These are phyloP conservation scores for Chytriomyces hyalinus DNA, from an alignment of 192 early-diverging fungal genomes.

Conservation along the genomic window DNA sequence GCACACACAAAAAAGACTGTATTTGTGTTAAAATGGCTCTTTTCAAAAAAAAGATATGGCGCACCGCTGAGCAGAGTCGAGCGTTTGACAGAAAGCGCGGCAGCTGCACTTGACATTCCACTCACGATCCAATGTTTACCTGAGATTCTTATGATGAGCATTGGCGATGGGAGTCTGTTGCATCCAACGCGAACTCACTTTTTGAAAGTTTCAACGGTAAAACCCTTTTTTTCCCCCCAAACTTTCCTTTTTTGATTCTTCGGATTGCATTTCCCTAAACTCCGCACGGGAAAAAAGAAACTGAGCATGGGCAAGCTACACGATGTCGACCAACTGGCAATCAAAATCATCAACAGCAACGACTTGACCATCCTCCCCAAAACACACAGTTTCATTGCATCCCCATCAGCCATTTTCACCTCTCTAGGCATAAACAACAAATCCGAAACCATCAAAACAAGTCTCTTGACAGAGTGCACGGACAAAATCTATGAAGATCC, in stretches of 20 bases:
- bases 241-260: too few relatives aligned
- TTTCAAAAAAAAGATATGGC: constrained; percentile 13
- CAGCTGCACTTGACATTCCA: not conserved
- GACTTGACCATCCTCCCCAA: not conserved
- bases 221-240: too few relatives aligned
- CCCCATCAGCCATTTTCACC: too few relatives aligned
- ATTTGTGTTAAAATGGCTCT: too few relatives aligned
- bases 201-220: not conserved
- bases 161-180: constrained; percentile 9
- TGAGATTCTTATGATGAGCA: constrained; percentile 13
- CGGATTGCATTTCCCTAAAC: too few relatives aligned
- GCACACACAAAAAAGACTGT: too few relatives aligned
- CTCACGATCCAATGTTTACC: constrained; percentile 24
- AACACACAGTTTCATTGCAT: not conserved
- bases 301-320: constrained; percentile 23
- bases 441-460: constrained; percentile 1
- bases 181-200: constrained; percentile 29
- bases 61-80: constrained; percentile 19
- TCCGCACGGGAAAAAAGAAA: too few relatives aligned
- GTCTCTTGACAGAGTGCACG: not conserved
- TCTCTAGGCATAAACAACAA: not conserved
- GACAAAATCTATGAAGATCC: not conserved
- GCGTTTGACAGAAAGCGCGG: not conserved
- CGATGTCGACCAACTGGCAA: constrained; percentile 22
- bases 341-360: constrained; percentile 8